These are phyloP conservation scores for Lactarius trivialis DNA, from an alignment of 768 basidiomycete genomes.

Conservation along the genomic window DNA sequence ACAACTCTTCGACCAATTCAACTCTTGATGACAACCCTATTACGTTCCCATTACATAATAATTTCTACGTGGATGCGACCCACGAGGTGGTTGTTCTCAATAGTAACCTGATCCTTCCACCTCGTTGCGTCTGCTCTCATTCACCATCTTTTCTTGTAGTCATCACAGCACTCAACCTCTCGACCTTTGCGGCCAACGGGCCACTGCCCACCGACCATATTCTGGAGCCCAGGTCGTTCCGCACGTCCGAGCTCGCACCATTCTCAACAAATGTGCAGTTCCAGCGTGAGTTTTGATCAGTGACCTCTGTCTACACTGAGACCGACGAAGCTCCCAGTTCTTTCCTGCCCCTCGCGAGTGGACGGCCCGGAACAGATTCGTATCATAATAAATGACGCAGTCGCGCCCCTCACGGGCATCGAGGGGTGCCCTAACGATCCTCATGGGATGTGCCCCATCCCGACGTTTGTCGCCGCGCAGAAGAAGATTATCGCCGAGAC, in stretches of 20 bases:
- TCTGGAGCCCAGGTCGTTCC: slow-evolving; percentile 57
- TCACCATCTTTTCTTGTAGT: slow-evolving; percentile 36
- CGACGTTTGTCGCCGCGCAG: slow-evolving; percentile 64
- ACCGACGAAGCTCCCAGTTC: slow-evolving; percentile 24
- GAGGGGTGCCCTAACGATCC: slow-evolving; percentile 63
- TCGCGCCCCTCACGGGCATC: slow-evolving; percentile 72
- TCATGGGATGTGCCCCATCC: slow-evolving; percentile 73
- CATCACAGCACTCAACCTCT: slow-evolving; percentile 79
- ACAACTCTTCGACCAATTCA: slow-evolving; percentile 81
- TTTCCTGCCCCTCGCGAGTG: slow-evolving; percentile 26
- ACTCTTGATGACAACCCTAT: slow-evolving; percentile 64
- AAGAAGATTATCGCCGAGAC: slow-evolving; percentile 55
- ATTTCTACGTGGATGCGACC: slow-evolving; percentile 81
- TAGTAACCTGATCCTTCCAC: slow-evolving; percentile 38
- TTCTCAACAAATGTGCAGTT: slow-evolving; percentile 88
- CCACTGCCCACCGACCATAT: slow-evolving; percentile 74
- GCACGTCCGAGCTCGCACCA: slow-evolving; percentile 69
- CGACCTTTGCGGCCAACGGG: slow-evolving; percentile 60
- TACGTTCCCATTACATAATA: slow-evolving; percentile 66
- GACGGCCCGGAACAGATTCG: slow-evolving; percentile 67
- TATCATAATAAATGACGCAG: slow-evolving; percentile 83
- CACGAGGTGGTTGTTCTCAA: slow-evolving; percentile 92
- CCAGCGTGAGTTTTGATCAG: slow-evolving; percentile 51
- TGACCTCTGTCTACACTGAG: neutral
- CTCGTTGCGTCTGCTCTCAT: neutral